Evolutionary conservation across 2,329 filamentous ascomycete species (phyloP).

Genomic region (Alternaria atra): DNA sequence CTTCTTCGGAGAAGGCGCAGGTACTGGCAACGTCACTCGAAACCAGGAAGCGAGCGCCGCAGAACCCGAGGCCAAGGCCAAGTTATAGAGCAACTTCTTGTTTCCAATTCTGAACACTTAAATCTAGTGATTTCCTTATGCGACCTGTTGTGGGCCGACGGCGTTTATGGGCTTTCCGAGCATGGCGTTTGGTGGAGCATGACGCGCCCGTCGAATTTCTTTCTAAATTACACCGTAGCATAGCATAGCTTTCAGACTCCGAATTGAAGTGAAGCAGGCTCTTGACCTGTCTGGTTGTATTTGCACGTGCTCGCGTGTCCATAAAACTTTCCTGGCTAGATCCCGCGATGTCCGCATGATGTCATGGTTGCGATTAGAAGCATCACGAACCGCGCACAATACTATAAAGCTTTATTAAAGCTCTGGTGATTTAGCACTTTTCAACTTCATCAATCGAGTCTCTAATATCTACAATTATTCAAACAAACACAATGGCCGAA

Average conservation of each 20-base stretch:
- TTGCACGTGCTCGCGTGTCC: constrained; percentile 10
- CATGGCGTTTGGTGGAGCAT: constrained; percentile 17
- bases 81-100: constrained; percentile 49
- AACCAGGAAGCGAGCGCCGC: constrained; percentile 86
- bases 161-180: constrained; percentile 18
- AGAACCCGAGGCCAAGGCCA: constrained; percentile 58
- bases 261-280: neutral
- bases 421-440: neutral
- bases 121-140: constrained; percentile 1
- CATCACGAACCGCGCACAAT: constrained; percentile 6
- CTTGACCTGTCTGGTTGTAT: neutral
- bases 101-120: constrained; percentile 1
- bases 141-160: constrained; percentile 8
- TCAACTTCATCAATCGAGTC: neutral
- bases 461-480: neutral
- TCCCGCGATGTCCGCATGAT: constrained; percentile 22
- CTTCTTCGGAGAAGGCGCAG: constrained; percentile 87
- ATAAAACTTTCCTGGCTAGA: constrained; percentile 9
- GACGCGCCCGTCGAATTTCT: neutral
- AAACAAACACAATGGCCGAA: constrained; percentile 33
- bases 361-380: constrained; percentile 21
- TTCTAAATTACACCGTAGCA: constrained; percentile 1
- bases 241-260: constrained; percentile 2
- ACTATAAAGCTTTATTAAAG: neutral
- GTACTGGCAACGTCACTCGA: constrained; percentile 78